Evolutionary conservation across 1,284 basidiomycete genomes (phyloP).

Genomic region (Coniferiporia sulphurascens): DNA sequence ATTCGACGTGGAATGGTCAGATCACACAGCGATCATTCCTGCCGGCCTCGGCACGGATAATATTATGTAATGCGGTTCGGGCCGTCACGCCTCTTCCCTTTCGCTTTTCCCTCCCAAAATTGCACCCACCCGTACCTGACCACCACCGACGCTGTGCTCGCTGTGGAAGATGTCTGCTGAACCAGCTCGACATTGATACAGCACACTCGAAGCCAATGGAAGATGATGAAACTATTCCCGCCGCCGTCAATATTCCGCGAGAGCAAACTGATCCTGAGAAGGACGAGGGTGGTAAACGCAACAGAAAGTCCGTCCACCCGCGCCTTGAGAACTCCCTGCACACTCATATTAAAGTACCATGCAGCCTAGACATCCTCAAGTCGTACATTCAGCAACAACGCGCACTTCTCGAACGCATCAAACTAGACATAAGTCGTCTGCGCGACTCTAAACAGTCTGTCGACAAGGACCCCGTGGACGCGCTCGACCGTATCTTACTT

Average conservation of each 20-base stretch:
- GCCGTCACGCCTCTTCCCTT: not conserved
- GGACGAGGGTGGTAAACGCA: not conserved
- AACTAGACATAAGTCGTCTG: slow-evolving; percentile 18
- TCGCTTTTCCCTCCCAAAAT: not conserved
- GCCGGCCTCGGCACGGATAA: not conserved
- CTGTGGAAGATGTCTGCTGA: slow-evolving; percentile 3
- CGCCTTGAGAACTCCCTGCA: not conserved
- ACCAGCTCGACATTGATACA: not conserved
- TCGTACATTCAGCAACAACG: slow-evolving; percentile 21
- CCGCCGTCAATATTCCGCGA: not conserved
- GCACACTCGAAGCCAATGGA: slow-evolving; percentile 5
- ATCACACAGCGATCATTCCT: not conserved
- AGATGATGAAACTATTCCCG: not conserved
- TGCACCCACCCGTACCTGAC: not conserved
- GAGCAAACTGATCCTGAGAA: slow-evolving; percentile 4
- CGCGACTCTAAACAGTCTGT: slow-evolving; percentile 10
- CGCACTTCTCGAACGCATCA: slow-evolving; percentile 19
- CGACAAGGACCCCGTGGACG: slow-evolving; percentile 12
- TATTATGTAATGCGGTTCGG: not conserved
- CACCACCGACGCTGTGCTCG: not conserved
- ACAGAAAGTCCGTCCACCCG: slow-evolving; percentile 11
- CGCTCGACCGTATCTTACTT: slow-evolving; percentile 15
- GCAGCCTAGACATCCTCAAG: slow-evolving; percentile 21
- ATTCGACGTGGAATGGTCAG: not conserved
- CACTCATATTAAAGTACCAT: slow-evolving; percentile 1